Conservation (phyloP, 805 yeast species). For the Blastobotrys mokoenaii region DNA sequence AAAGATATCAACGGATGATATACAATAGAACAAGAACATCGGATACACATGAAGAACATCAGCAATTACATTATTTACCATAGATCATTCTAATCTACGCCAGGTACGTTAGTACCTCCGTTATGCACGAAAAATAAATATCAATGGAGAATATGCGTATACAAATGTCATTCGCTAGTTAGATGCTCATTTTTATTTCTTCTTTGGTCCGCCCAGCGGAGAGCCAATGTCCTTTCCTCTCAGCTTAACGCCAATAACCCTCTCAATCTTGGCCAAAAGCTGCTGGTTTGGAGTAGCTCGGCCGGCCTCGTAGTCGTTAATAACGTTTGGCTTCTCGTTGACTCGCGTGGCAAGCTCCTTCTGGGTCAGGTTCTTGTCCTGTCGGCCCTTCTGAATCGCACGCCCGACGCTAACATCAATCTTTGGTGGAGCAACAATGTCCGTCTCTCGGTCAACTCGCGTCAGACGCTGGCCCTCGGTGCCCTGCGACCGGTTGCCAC, state of each 20-base stretch:
- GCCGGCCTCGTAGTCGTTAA: constrained; percentile 95
- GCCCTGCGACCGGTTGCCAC: constrained; percentile 52
- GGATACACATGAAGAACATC: no score
- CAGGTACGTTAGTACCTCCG: no score
- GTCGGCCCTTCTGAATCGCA: constrained; percentile 76
- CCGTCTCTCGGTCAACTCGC: constrained; percentile 87
- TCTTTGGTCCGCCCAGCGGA: constrained; percentile 52
- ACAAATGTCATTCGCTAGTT: neutral
- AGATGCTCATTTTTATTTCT: constrained; percentile 26
- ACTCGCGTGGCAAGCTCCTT: constrained; percentile 93
- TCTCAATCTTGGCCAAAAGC: constrained; percentile 81
- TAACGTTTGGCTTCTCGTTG: constrained; percentile 91
- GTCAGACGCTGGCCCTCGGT: constrained; percentile 94
- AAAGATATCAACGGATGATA: no score
- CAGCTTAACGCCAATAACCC: constrained; percentile 88
- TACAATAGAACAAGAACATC: no score
- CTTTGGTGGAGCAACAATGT: constrained; percentile 87
- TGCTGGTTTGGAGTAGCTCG: constrained; percentile 96
- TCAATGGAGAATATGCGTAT: no score
- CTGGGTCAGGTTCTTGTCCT: constrained; percentile 82
- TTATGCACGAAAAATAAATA: no score
- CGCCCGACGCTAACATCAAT: constrained; percentile 78
- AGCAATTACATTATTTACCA: no score
- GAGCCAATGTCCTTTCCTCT: constrained; percentile 94
- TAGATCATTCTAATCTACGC: no score